Conservation (phyloP, 129 eudicot species). For the Dittrichia graveolens region DNA sequence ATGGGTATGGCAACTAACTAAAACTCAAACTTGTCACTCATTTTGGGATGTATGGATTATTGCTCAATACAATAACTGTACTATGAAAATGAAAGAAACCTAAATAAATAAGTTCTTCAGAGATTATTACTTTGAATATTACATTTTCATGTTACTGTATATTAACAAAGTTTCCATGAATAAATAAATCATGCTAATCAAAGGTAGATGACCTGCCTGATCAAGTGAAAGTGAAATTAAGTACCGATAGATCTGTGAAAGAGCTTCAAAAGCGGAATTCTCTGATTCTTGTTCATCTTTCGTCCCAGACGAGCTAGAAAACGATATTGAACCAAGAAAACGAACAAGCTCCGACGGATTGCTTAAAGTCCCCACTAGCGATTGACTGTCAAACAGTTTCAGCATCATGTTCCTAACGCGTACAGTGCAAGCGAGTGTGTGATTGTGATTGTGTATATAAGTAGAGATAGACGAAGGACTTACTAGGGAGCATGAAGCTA, state of each 20-base stretch:
- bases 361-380: conserved; percentile 51
- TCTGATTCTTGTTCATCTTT: conserved; percentile 43
- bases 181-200: not conserved
- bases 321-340: conserved; percentile 50
- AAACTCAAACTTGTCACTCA: too few relatives aligned
- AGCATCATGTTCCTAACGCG: not conserved
- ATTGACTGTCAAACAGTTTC: conserved; percentile 47
- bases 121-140: not conserved
- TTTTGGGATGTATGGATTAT: too few relatives aligned
- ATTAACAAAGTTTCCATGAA: not conserved
- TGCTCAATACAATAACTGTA: too few relatives aligned
- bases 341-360: conserved; percentile 50
- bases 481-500: conserved; percentile 68
- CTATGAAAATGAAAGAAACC: not conserved
- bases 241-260: conserved; percentile 46
- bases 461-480: conserved; percentile 4
- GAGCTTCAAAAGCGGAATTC: conserved; percentile 42
- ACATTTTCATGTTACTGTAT: not conserved
- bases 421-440: not conserved
- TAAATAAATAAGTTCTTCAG: not conserved
- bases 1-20: too few relatives aligned
- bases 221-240: conserved; percentile 51
- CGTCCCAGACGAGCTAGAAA: conserved; percentile 37
- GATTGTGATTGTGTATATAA: not conserved
- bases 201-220: conserved; percentile 44